Base-by-base conservation (phyloP, 2,329 filamentous ascomycete species). In the Raffaelea arxii region DNA sequence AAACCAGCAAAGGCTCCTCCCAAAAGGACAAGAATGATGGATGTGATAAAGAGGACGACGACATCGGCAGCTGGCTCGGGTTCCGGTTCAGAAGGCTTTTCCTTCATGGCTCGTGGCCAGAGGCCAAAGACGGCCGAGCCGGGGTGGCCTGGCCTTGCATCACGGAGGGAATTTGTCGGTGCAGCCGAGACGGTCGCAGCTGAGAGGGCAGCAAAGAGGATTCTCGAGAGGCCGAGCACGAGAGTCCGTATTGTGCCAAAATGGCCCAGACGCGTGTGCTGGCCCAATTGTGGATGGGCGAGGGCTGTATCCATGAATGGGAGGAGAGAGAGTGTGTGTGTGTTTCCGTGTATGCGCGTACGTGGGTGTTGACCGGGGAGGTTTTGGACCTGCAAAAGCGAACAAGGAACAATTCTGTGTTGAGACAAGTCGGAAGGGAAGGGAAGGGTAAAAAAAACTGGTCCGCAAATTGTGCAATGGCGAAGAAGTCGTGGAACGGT, bases 1-100 rank as follows among this genome's bases (percentile, higher is more conserved):
- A 98, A 68, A 27, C 92, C 92, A 10, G 92, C 92, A 68, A 98
- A 98, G 35, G 87, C 88, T 52, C 92, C 92, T 52, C 92, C 92
- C 1, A 86, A 75, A 50, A 97, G 70, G 10, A 97, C 92, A 47
- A 98, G 75, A 22, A 80, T 74, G 49, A 87, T 76, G 18, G 91
- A 94, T 25, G 89, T 74, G 47, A 81, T 72, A 51, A 92, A 75
- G 59, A 96, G 88, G 40, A 91, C 70, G 85, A 86, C 94, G 54
- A 94, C 68, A 7, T 80, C 75, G 51, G 84, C 32, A 36, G 6
- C 32, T n/a, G n/a, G n/a, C n/a, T n/a, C n/a, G n/a, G n/a, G n/a
- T n/a, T n/a, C n/a, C 32, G 16, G 14, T 6, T 36, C 27, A 32
- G 27, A 18, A 7, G 32, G 32, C 14, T 36, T 18, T 36, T 36